A percentile compares a stretch with the other conserved stretches of the same genome.
phyloP scores from a whole-genome alignment of 176 grass and related monocot genomes.

The Pontederia crassipes region DNA sequence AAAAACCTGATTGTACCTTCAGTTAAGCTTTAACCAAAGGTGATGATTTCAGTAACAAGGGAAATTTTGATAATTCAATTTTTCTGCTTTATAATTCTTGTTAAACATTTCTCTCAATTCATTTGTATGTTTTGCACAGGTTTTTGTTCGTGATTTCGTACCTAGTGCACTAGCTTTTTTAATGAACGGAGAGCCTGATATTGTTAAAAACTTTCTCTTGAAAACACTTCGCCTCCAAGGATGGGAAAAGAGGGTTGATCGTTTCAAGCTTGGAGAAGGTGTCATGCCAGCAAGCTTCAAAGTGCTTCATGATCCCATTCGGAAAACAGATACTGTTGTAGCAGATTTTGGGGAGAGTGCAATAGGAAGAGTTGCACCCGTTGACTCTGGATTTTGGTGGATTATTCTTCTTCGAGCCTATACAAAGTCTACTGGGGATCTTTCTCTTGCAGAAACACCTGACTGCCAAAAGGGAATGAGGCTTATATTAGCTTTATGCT shows the following conservation, averaged over 20 bases:
- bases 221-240: constrained; percentile 12
- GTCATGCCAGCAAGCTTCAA: constrained; percentile 17
- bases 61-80: too few species aligned
- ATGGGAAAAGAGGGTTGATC: constrained; percentile 13
- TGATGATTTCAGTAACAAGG: too few species aligned
- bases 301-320: constrained; percentile 14
- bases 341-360: constrained; percentile 16
- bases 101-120: background rate
- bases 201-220: constrained; percentile 17
- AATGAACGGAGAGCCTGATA: constrained; percentile 14
- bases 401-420: constrained; percentile 14
- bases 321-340: constrained; percentile 1
- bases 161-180: constrained; percentile 11
- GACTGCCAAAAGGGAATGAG: constrained; percentile 14
- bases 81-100: background rate
- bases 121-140: background rate
- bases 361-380: constrained; percentile 17
- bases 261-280: constrained; percentile 16
- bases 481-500: constrained; percentile 10
- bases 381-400: constrained; percentile 17
- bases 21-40: too few species aligned
- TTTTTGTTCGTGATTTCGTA: constrained; percentile 19
- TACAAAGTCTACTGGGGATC: constrained; percentile 9
- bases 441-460: constrained; percentile 12
- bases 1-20: too few species aligned